Evolutionary conservation across 495 filamentous ascomycete species (phyloP).

Genomic region (Astrothelium subdiscretum): DNA sequence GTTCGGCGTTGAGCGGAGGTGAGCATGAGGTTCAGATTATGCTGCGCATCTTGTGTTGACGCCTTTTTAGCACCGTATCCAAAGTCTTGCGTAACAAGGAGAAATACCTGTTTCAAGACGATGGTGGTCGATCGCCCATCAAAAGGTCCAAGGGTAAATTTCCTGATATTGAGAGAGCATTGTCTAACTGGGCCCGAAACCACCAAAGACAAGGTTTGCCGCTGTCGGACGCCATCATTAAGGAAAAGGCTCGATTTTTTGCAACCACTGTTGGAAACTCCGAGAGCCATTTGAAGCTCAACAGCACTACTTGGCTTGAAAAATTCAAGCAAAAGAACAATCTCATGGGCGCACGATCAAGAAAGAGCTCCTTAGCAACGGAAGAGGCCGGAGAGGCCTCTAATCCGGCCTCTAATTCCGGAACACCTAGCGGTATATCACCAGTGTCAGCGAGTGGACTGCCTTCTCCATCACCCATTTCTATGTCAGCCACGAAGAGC

Average conservation of each 20-base stretch:
- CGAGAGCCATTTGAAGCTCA: slow-evolving; percentile 66
- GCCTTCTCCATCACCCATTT: slow-evolving; percentile 52
- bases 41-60: slow-evolving; percentile 13
- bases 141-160: slow-evolving; percentile 85
- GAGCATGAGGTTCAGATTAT: slow-evolving; percentile 20
- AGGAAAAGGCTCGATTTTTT: slow-evolving; percentile 80
- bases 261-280: slow-evolving; percentile 61
- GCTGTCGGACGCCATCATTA: slow-evolving; percentile 72
- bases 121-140: slow-evolving; percentile 76
- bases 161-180: slow-evolving; percentile 89
- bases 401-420: slow-evolving; percentile 32
- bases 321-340: slow-evolving; percentile 95
- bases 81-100: slow-evolving; percentile 96
- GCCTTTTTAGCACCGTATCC: slow-evolving; percentile 73
- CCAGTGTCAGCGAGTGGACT: slow-evolving; percentile 58
- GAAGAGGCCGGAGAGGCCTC: slow-evolving; percentile 28
- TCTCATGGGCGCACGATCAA: slow-evolving; percentile 51
- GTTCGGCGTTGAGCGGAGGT: slow-evolving; percentile 99
- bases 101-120: slow-evolving; percentile 85
- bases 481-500: slow-evolving; percentile 55
- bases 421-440: slow-evolving; percentile 61
- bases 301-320: slow-evolving; percentile 74
- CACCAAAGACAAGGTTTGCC: slow-evolving; percentile 63
- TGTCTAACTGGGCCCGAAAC: slow-evolving; percentile 79
- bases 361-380: slow-evolving; percentile 49